A percentile compares a stretch with the other conserved stretches of the same genome.
Conservation (phyloP, 768 basidiomycete genomes). For the Boletus sp. region DNA sequence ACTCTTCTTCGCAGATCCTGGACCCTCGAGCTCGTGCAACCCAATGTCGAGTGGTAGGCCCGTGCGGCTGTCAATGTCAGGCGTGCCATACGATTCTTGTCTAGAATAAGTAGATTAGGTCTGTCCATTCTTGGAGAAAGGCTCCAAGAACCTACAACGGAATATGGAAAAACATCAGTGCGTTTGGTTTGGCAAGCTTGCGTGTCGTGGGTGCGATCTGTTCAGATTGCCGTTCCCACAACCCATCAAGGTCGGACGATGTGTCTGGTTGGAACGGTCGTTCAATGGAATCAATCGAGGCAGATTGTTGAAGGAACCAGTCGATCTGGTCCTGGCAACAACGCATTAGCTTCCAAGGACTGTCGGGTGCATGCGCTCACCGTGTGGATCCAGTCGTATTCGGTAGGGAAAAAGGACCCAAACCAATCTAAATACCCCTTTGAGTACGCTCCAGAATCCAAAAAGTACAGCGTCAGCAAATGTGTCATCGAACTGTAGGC, state of each 20-base stretch:
- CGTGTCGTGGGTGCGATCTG: conserved; percentile 54
- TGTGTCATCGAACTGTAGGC: conserved; percentile 75
- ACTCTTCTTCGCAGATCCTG: conserved; percentile 64
- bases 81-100: conserved; percentile 67
- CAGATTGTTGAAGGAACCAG: conserved; percentile 89
- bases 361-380: conserved; percentile 33
- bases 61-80: conserved; percentile 62
- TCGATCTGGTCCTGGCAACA: conserved; percentile 62
- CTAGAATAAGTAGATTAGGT: conserved; percentile 34
- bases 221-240: conserved; percentile 62
- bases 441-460: conserved; percentile 83
- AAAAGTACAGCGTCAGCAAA: conserved; percentile 85
- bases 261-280: conserved; percentile 83
- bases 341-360: background rate
- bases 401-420: conserved; percentile 57
- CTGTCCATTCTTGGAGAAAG: background rate
- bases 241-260: conserved; percentile 42
- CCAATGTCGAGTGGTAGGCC: conserved; percentile 71
- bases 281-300: conserved; percentile 65
- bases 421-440: conserved; percentile 58
- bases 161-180: conserved; percentile 97
- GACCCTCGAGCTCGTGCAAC: conserved; percentile 50
- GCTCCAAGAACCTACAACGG: conserved; percentile 58
- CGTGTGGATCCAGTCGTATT: conserved; percentile 83
- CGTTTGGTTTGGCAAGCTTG: conserved; percentile 87